Base-by-base conservation (phyloP, 2,329 filamentous ascomycete species). In the Verticillium nubilum region DNA sequence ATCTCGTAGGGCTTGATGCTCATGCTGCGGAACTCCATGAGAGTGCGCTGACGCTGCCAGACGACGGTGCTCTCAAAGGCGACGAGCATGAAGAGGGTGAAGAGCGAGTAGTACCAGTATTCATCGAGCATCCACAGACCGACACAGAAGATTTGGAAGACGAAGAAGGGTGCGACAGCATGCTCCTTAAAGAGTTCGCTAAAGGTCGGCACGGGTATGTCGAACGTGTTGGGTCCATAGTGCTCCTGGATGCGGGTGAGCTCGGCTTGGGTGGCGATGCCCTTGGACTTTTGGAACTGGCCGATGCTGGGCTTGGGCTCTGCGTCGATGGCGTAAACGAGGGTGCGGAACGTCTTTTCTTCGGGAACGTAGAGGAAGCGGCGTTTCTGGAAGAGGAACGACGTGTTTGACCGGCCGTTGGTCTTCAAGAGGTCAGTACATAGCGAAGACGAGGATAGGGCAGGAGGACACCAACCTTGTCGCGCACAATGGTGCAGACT, bases 41-140 rank as follows among this genome's bases (percentile, higher is more conserved):
- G 78, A 2, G 96, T 99, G 66, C 94, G 86, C 83, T 99, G 95
- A 62, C 95, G 88, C 78, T 99, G 95, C 96, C 95, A 99, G 17
- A 99, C 96, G 37, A 99, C 96, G 2, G 95, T 99, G 74, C 93
- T 97, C 79, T 99, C 95, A 68, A 99, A 99, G 61, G 86, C 88
- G 66, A 99, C 92, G 59, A 99, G 86, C 96, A 99, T 99, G 79
- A 98, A 93, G 25, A 99, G 87, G 0, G 96, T 99, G 76, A 99
- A 99, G 23, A 99, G 85, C 62, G 95, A 98, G 78, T 99, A 99
- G 80, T 99, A 99, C 95, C 96, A 99, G 78, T 98, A 99, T 77
- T 99, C 96, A 71, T 99, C 95, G 71, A 99, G 80, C 87, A 98
- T 91, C 95, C 95, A 99, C 62, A 99, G 80, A 17, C 95, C 96